Base-by-base conservation (phyloP, 495 filamentous ascomycete genomes). In the Lasiosphaeris hirsuta region DNA sequence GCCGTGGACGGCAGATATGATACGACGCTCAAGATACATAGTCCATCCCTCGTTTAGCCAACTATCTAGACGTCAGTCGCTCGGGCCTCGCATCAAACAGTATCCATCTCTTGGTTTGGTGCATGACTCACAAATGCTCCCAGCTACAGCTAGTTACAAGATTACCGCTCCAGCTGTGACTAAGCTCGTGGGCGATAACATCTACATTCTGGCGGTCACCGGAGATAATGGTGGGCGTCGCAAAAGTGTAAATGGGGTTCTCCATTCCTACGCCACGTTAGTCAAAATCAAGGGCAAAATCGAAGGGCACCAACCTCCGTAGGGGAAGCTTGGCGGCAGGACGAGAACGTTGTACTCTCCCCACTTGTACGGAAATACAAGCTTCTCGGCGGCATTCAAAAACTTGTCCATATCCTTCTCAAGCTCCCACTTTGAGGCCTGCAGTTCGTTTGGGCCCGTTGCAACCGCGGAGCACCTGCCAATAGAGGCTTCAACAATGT, bases 11-110 rank as follows among this genome's bases (percentile, higher is more conserved):
- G 74, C 73, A 2, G 82, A 83, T 52, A 79, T 72, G 55, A 90
- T 86, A 42, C 93, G 81, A 47, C 93, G 83, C 72, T 98, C 94
- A 7, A 97, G 83, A 67, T 97, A 96, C 7, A 86, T 88, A 2
- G 92, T 96, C 93, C 93, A 97, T 35, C 92, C 92, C 69, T 96
- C 92, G 62, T 97, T 97, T 53, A 97, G 71, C 92, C 92, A 97
- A 68, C 78, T 81, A 42, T 10, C 9, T 0, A 13, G 10, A 0
- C 15, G 45, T 70, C 58, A 74, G 65, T 34, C 43, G 18, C 48
- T 17, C 3, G 17, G 39, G 10, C 0, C 35, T 10, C 11, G 8
- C 6, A 30, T 30, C 23, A 5, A 10, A 30, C 8, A 8, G 43
- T 11, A 15, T 10, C 8, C 9, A 7, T 17, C 2, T 10, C 15